Evolutionary conservation across 2,329 filamentous ascomycete genomes (phyloP).

Genomic region (Cladosporium austrohemisphaericum): DNA sequence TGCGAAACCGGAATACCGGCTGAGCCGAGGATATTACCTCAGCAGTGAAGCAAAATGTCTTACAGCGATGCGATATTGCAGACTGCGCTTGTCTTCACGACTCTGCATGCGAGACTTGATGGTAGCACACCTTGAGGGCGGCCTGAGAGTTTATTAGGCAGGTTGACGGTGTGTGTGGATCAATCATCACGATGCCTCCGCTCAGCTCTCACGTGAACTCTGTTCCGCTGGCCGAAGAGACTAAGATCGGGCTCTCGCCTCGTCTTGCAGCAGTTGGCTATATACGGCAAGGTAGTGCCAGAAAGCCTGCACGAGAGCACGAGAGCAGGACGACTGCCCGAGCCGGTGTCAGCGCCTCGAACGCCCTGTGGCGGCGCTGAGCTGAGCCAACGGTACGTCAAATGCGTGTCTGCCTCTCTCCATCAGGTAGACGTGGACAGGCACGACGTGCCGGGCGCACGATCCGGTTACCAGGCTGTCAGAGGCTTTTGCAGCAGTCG

Average conservation of each 20-base stretch:
- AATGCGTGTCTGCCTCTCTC: background rate
- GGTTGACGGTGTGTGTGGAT: background rate
- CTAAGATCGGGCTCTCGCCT: constrained; percentile 12
- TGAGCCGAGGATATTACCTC: constrained; percentile 1
- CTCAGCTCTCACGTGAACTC: too few relatives aligned
- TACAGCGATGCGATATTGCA: background rate
- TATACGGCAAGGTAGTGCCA: too few relatives aligned
- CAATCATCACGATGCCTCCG: background rate
- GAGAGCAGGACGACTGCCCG: constrained; percentile 4
- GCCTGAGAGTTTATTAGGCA: background rate
- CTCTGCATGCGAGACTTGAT: background rate
- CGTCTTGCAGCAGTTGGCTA: constrained; percentile 6
- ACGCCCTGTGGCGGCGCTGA: constrained; percentile 10
- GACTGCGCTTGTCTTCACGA: constrained; percentile 10
- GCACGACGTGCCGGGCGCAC: background rate
- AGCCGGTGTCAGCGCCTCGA: constrained; percentile 7
- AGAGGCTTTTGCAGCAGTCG: background rate
- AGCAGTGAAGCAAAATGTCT: constrained; percentile 13
- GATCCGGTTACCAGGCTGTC: constrained; percentile 5
- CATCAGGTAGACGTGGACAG: background rate
- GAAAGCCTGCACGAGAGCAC: constrained; percentile 9
- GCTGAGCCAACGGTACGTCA: constrained; percentile 9
- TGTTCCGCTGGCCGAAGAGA: too few relatives aligned
- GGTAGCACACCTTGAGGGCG: constrained; percentile 6
- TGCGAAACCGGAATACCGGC: constrained; percentile 3